Evolutionary conservation across 352 stramenopile species (phyloP).

Genomic region (Thraustochytrium sp.): DNA sequence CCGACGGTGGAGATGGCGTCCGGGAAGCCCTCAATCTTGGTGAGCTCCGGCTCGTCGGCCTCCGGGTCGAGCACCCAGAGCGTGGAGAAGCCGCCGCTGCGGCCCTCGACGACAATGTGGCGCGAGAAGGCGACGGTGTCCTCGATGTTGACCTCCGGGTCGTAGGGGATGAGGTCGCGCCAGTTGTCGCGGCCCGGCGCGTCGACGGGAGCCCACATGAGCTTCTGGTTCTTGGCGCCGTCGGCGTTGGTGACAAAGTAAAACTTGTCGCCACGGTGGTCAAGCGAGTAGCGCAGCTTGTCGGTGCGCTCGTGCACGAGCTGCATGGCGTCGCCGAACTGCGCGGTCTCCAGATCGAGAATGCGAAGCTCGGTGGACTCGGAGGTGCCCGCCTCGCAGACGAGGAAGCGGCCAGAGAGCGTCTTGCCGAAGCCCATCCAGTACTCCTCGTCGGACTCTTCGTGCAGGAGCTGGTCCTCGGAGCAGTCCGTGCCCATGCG

Average conservation of each 20-base stretch:
- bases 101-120: slow-evolving; percentile 21
- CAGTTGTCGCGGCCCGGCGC: slow-evolving; percentile 63
- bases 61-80: slow-evolving; percentile 68
- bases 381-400: slow-evolving; percentile 74
- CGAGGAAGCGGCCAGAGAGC: slow-evolving; percentile 81
- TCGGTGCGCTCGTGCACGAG: slow-evolving; percentile 64
- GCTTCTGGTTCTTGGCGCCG: slow-evolving; percentile 83
- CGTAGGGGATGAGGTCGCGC: slow-evolving; percentile 76
- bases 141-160: slow-evolving; percentile 70
- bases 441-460: slow-evolving; percentile 87
- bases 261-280: slow-evolving; percentile 76
- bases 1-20: slow-evolving; percentile 86
- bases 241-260: slow-evolving; percentile 89
- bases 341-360: slow-evolving; percentile 59
- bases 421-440: slow-evolving; percentile 83
- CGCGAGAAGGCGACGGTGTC: slow-evolving; percentile 68
- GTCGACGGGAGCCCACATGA: slow-evolving; percentile 65
- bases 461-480: slow-evolving; percentile 81
- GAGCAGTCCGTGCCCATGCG: slow-evolving; percentile 63
- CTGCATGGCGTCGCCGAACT: slow-evolving; percentile 56
- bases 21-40: slow-evolving; percentile 72
- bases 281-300: slow-evolving; percentile 69
- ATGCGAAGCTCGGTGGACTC: slow-evolving; percentile 81
- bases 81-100: slow-evolving; percentile 80
- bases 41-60: slow-evolving; percentile 77